Base-by-base conservation (phyloP, 345 rosid genomes). In the Leavenworthia alabamica region DNA sequence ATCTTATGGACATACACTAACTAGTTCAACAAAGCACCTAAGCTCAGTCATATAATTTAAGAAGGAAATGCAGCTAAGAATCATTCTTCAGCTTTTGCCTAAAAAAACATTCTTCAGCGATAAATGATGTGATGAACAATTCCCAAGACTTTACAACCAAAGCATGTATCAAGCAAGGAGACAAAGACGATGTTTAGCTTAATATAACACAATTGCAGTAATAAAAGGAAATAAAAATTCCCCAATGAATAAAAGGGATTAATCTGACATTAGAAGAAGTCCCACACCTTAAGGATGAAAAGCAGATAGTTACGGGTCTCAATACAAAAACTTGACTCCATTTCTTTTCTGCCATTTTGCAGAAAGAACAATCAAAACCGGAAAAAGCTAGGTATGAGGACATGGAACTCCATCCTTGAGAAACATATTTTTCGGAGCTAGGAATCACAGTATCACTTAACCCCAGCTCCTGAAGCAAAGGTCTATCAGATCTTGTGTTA, bases 361-460 rank as follows among this genome's bases (percentile, higher is more conserved):
- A 79, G 61, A 82, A 44, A 72, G 77, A 86, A 66, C 77, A 78
- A 64, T 69, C 74, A 72, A 92, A 70, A 55, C 98, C 98, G 70
- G 68, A 42, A 58, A 83, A 57, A 45, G 77, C 75, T 65, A 92
- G 48, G 78, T 69, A 76, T 60, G 78, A 77, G 70, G 70, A 54
- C 40, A 83, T 77, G 24, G 80, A 81, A 65, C 76, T 73, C 71
- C 65, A 68, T 58, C 76, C 75, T 50, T 71, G 76, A 68, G 89
- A 84, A 56, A 71, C 59, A 76, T 77, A 83, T 71, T 80, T 92
- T 64, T 78, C 85, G 70, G 72, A 66, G 48, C 73, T 76, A 56
- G 73, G 68, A 46, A 78, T 64, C 49, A 78, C 70, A 49, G 74
- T 64, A 70, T 81, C 80, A 75, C 80, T 68, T 45, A 64, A 66